Evolutionary conservation across 306 rosid genomes (phyloP).

Genomic region (Lupinus albus): DNA sequence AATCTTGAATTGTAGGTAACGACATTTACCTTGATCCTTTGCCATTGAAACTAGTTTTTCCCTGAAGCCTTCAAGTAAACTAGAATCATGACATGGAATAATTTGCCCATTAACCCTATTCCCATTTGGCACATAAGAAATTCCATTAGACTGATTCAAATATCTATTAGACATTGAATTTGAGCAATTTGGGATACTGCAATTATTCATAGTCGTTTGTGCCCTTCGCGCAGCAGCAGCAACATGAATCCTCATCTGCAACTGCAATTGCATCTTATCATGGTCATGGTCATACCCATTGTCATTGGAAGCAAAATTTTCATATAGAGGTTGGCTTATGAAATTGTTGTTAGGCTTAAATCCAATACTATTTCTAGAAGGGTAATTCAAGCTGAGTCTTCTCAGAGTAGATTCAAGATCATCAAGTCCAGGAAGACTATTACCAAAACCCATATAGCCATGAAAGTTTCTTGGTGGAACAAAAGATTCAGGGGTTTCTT

Average conservation of each 20-base stretch:
- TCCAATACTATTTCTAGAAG: background rate
- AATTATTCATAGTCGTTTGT: background rate
- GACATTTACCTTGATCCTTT: background rate
- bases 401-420: background rate
- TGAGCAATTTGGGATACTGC: background rate
- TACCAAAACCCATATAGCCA: background rate
- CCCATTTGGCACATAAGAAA: background rate
- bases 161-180: background rate
- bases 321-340: too few species aligned
- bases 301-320: background rate
- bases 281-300: background rate
- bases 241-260: background rate
- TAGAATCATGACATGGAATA: too few species aligned
- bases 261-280: background rate
- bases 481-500: background rate
- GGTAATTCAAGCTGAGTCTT: background rate
- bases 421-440: background rate
- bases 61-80: conserved; percentile 1
- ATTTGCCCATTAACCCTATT: background rate
- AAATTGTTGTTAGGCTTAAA: background rate
- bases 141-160: too few species aligned
- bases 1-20: conserved; percentile 7
- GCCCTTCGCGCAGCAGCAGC: background rate
- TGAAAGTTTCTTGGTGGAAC: background rate
- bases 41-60: conserved; percentile 28